phyloP scores from a whole-genome alignment of 2,329 filamentous ascomycete species.

The Onygenales sp. region DNA sequence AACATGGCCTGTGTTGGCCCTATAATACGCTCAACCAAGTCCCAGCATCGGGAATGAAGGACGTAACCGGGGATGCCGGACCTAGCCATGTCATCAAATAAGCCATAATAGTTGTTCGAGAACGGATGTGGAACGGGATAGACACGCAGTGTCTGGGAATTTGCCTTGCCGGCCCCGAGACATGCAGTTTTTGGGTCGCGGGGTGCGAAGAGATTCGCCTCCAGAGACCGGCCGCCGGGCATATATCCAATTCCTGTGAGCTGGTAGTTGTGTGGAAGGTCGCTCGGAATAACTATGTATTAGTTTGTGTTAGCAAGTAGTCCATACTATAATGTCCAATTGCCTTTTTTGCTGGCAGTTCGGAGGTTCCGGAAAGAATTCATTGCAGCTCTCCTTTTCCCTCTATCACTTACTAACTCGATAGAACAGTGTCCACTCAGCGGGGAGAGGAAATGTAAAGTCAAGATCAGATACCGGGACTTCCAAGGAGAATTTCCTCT shows the following conservation, averaged over 20 bases:
- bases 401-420: background rate
- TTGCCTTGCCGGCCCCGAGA: background rate
- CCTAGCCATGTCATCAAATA: background rate
- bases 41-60: conserved; percentile 1
- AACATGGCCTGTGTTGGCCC: background rate
- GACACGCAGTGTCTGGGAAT: background rate
- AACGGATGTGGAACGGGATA: background rate
- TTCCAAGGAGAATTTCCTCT: background rate
- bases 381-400: background rate
- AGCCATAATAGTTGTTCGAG: background rate
- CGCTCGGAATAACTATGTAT: background rate
- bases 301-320: background rate
- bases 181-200: background rate
- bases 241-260: conserved; percentile 1
- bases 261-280: background rate
- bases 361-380: background rate
- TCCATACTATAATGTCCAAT: background rate
- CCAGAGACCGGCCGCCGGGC: background rate
- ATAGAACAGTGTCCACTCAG: background rate
- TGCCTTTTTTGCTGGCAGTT: background rate
- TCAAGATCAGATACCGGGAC: background rate
- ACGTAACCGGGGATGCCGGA: background rate
- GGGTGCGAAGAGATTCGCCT: background rate
- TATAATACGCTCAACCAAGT: background rate
- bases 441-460: background rate